A percentile compares a stretch with the other conserved stretches of the same genome.
These are phyloP conservation scores for Shiraia sp. DNA, from an alignment of 2,329 filamentous ascomycete genomes.

Conservation along the genomic window DNA sequence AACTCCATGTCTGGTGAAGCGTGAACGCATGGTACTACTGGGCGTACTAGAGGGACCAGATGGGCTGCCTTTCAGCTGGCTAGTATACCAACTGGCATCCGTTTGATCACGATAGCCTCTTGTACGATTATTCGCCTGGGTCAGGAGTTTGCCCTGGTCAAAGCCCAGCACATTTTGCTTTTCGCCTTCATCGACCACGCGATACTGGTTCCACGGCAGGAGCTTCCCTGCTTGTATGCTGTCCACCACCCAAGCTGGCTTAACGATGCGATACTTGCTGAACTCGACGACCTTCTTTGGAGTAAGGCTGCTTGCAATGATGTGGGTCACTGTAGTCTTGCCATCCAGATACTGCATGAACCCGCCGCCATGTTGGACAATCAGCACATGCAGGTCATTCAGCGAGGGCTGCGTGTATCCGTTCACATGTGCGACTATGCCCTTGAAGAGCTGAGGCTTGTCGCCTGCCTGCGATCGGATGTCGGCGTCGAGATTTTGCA, in stretches of 20 bases:
- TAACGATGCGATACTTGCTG: slow-evolving; percentile 84
- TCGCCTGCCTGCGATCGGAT: slow-evolving; percentile 69
- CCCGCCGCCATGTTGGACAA: slow-evolving; percentile 91
- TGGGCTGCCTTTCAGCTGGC: slow-evolving; percentile 60
- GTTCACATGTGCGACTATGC: slow-evolving; percentile 87
- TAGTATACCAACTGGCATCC: slow-evolving; percentile 79
- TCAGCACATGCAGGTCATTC: slow-evolving; percentile 82
- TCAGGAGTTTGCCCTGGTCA: slow-evolving; percentile 65
- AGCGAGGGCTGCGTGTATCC: slow-evolving; percentile 95
- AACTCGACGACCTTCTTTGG: slow-evolving; percentile 94
- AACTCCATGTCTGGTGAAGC: slow-evolving; percentile 27
- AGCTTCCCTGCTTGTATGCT: slow-evolving; percentile 80
- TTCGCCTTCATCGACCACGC: slow-evolving; percentile 81
- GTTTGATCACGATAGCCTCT: slow-evolving; percentile 80
- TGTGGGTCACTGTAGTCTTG: slow-evolving; percentile 94
- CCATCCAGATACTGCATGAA: slow-evolving; percentile 94
- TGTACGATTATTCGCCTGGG: slow-evolving; percentile 63
- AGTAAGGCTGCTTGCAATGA: slow-evolving; percentile 86
- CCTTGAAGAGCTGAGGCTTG: slow-evolving; percentile 85
- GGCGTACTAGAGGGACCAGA: slow-evolving; percentile 30
- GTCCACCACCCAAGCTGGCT: slow-evolving; percentile 91
- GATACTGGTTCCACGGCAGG: slow-evolving; percentile 83
- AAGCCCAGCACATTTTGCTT: slow-evolving; percentile 77
- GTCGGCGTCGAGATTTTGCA: slow-evolving; percentile 90
- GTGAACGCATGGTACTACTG: slow-evolving; percentile 21